phyloP scores from a whole-genome alignment of 2,329 filamentous ascomycete genomes.

The Xylaria sp. region DNA sequence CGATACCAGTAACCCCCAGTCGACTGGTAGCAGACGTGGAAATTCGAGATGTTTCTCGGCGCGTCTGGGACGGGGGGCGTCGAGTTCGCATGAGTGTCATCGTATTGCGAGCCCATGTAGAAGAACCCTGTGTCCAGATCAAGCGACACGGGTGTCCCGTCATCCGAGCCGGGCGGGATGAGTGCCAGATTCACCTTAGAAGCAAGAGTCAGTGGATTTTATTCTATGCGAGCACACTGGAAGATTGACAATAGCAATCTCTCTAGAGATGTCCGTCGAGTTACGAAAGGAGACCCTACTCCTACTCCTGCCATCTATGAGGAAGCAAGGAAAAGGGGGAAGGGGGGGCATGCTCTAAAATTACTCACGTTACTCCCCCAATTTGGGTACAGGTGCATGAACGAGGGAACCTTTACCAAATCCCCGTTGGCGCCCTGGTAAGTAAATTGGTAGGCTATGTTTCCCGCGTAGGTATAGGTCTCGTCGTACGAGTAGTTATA shows the following conservation, averaged over 20 bases:
- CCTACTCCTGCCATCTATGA: too few species aligned
- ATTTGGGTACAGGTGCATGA: slow-evolving; percentile 24
- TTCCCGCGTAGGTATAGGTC: slow-evolving; percentile 14
- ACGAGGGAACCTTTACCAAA: slow-evolving; percentile 21
- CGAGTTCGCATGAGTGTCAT: slow-evolving; percentile 30
- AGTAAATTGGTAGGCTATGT: slow-evolving; percentile 24
- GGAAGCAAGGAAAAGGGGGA: background rate
- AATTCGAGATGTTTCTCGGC: slow-evolving; percentile 17
- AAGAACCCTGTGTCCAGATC: slow-evolving; percentile 26
- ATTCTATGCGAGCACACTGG: background rate
- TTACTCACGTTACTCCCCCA: slow-evolving; percentile 34
- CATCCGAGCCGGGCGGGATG: slow-evolving; percentile 15
- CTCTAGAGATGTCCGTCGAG: too few species aligned
- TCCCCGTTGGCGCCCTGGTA: slow-evolving; percentile 14
- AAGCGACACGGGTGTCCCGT: slow-evolving; percentile 23
- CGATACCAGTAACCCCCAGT: slow-evolving; percentile 34
- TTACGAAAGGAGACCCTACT: too few species aligned
- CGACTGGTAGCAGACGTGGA: slow-evolving; percentile 36
- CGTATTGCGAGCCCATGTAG: slow-evolving; percentile 24
- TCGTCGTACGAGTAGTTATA: slow-evolving; percentile 33
- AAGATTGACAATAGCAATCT: too few species aligned
- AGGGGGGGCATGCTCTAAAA: too few species aligned
- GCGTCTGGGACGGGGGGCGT: slow-evolving; percentile 1
- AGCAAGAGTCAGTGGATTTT: background rate
- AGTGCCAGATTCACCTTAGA: slow-evolving; percentile 25